phyloP scores from a whole-genome alignment of 192 early-diverging fungal genomes.

The Thamnidium elegans region DNA sequence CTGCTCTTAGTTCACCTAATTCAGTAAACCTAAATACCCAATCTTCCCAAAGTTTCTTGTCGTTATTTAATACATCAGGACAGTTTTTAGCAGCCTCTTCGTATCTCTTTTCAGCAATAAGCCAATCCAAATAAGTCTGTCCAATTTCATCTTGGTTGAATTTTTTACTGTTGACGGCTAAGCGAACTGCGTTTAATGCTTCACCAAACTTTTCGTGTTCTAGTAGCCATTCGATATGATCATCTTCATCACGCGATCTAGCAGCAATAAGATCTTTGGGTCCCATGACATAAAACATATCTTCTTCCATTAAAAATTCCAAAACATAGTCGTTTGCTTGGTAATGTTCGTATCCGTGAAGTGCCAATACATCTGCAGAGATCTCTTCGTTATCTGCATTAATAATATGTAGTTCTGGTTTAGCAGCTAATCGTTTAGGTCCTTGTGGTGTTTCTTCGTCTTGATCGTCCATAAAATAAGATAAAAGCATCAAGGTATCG shows the following conservation, averaged over 20 bases:
- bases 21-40: constrained; percentile 92
- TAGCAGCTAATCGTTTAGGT: constrained; percentile 49
- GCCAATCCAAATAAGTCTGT: constrained; percentile 70
- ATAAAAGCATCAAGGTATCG: constrained; percentile 67
- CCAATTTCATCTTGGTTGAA: constrained; percentile 75
- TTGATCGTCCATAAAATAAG: constrained; percentile 60
- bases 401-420: constrained; percentile 92
- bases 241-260: constrained; percentile 80
- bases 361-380: constrained; percentile 83
- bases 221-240: constrained; percentile 94
- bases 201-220: constrained; percentile 77
- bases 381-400: constrained; percentile 77
- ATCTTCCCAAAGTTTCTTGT: constrained; percentile 80
- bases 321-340: constrained; percentile 95
- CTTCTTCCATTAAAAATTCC: constrained; percentile 63
- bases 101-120: constrained; percentile 61
- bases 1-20: constrained; percentile 65
- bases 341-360: constrained; percentile 82
- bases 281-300: constrained; percentile 88
- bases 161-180: constrained; percentile 49
- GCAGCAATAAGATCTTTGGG: constrained; percentile 94
- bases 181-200: constrained; percentile 66
- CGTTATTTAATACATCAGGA: constrained; percentile 65
- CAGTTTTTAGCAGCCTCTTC: constrained; percentile 73
- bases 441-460: constrained; percentile 39